phyloP scores from a whole-genome alignment of 805 yeast genomes.

The Wickerhamiella spandovensis region DNA sequence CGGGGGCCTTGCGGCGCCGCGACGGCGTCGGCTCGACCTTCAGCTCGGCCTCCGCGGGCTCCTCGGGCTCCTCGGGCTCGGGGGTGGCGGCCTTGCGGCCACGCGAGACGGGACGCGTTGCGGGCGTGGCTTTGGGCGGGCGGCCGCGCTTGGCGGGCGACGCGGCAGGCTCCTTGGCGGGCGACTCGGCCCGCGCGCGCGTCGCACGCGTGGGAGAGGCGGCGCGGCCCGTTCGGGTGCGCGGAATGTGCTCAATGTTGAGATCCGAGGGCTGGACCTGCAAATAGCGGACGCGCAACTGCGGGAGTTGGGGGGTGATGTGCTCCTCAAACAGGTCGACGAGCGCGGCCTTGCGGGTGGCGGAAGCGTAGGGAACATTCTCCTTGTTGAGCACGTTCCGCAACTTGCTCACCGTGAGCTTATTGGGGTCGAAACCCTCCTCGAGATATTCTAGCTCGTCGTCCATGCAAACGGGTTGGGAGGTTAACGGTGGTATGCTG shows the following conservation, averaged over 20 bases:
- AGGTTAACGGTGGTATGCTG: not conserved
- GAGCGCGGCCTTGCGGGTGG: constrained; percentile 56
- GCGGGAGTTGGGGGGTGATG: constrained; percentile 36
- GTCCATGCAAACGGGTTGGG: not conserved
- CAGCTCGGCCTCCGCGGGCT: not conserved
- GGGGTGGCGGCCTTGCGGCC: not conserved
- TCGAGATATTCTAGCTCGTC: constrained; percentile 15
- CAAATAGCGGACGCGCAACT: constrained; percentile 26
- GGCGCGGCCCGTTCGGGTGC: not conserved
- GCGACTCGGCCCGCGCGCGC: constrained; percentile 1
- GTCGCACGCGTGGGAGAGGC: not conserved
- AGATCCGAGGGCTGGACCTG: constrained; percentile 25
- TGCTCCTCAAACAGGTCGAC: constrained; percentile 45
- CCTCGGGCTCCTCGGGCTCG: constrained; percentile 1
- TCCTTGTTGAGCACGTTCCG: constrained; percentile 52
- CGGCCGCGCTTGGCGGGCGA: constrained; percentile 3
- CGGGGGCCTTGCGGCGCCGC: constrained; percentile 3
- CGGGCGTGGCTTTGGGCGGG: not conserved
- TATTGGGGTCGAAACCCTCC: constrained; percentile 53
- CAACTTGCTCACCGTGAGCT: constrained; percentile 54
- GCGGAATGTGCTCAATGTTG: constrained; percentile 29
- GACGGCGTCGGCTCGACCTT: constrained; percentile 1
- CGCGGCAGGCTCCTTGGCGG: not conserved
- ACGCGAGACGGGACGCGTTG: not conserved
- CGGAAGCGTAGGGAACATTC: constrained; percentile 44